Evolutionary conservation across 176 grass and related monocot species (phyloP), one percentile per base, ranked within the genome.

Genomic region (Dendrocalamus sinicus): DNA sequence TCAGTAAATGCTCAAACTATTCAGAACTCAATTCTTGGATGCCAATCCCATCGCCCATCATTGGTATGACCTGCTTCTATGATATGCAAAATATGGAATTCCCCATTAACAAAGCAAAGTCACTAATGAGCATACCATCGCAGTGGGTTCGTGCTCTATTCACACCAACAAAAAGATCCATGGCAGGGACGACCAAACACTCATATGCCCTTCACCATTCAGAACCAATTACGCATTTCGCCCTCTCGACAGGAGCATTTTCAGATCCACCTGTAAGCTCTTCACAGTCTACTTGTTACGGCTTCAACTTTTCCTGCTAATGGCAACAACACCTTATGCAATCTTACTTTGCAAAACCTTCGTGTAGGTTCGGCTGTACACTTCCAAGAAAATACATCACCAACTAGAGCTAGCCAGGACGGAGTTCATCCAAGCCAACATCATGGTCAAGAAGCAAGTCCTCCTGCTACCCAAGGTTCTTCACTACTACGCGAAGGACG

Each of bases 391-490:
- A 45, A 93, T 96, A 11, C 69, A 90, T 30, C 79, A 91, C 52
- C 92, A 99, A 82, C 76, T 99, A 67, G 90, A 94, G 75, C 50
- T 58, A 22, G 94, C 94, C 1, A 89, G 90, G 85, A 75, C 79
- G 0, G 92, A 99, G 78, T 99, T 99, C 78, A 92, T 96, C 87
- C 88, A 82, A 76, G 88, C 85, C 54, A 93, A 88, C 54, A 72
- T 94, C 60, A 19, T 17, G 12, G 79, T 90, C 26, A 67, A 90
- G 82, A 92, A 88, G 77, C 94, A 92, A 72, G 89, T 20, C 12
- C 93, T 99, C 82, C 64, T 99, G 60, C 87, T 99, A 63, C 97
- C 97, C 50, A 99, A 91, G 84, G 95, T 99, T 16, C 74, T 99
- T 35, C 88, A 96, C 67, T 96, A 93, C 89, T 99, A 94, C 37